Evolutionary conservation across 2,329 filamentous ascomycete species (phyloP).

Genomic region (Aspergillus sp.): DNA sequence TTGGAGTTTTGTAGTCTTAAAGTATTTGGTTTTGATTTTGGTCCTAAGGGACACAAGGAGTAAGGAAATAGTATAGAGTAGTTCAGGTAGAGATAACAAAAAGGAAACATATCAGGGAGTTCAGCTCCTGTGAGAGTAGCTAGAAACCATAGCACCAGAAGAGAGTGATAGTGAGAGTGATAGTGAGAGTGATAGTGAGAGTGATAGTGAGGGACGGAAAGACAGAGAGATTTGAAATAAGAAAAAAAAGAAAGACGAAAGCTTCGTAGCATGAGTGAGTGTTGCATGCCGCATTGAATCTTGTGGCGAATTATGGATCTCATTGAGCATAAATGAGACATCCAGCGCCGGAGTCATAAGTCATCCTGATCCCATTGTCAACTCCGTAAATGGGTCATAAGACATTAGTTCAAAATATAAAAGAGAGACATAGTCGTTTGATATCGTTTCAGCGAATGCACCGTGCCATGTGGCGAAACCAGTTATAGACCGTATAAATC

Average conservation of each 20-base stretch:
- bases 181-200: neutral
- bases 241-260: neutral
- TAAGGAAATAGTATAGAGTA: neutral
- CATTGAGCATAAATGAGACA: neutral
- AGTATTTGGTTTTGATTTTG: neutral
- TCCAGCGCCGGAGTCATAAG: conserved; percentile 12
- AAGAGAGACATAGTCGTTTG: conserved; percentile 4
- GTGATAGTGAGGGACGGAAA: neutral
- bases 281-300: conserved; percentile 8
- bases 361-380: conserved; percentile 5
- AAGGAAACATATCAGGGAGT: neutral
- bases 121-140: neutral
- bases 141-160: neutral
- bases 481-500: conserved; percentile 9
- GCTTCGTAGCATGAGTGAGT: conserved; percentile 4
- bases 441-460: conserved; percentile 4
- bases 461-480: conserved; percentile 4
- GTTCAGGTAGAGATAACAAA: neutral
- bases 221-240: neutral
- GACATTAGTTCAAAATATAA: conserved; percentile 7
- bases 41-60: neutral
- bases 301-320: conserved; percentile 11
- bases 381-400: conserved; percentile 9
- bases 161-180: neutral
- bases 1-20: neutral